These are phyloP conservation scores for Metarhizium robertsii DNA, from an alignment of 2,329 filamentous ascomycete species.

Conservation along the genomic window DNA sequence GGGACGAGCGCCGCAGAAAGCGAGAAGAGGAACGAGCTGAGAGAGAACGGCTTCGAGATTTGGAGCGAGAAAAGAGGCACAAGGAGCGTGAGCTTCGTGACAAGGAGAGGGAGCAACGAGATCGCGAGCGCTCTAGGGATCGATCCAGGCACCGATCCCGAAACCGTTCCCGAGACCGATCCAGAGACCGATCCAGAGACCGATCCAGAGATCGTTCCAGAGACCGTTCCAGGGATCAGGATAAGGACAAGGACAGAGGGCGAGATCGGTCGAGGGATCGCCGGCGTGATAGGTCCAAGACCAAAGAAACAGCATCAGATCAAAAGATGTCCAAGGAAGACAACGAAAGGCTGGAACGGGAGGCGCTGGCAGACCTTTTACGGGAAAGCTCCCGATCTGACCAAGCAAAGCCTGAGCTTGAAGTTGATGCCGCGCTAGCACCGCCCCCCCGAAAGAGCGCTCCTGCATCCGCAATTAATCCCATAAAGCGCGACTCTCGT, in stretches of 20 bases:
- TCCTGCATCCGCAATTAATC: slow-evolving; percentile 50
- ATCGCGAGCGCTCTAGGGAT: background rate
- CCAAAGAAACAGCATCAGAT: slow-evolving; percentile 30
- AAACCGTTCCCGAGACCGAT: slow-evolving; percentile 6
- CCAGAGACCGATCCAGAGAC: slow-evolving; percentile 15
- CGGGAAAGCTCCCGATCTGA: slow-evolving; percentile 46
- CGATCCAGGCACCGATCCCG: slow-evolving; percentile 8
- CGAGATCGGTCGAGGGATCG: slow-evolving; percentile 22
- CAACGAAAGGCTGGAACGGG: slow-evolving; percentile 45
- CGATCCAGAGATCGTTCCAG: slow-evolving; percentile 21
- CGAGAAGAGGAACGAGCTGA: slow-evolving; percentile 47
- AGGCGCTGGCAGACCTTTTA: slow-evolving; percentile 48
- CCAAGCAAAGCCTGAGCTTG: slow-evolving; percentile 42
- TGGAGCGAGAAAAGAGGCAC: slow-evolving; percentile 30
- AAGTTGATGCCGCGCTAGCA: slow-evolving; percentile 45
- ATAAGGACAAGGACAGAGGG: slow-evolving; percentile 17
- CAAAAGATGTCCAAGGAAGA: slow-evolving; percentile 49
- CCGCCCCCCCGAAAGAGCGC: slow-evolving; percentile 44
- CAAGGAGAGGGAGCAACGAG: slow-evolving; percentile 21
- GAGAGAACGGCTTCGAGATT: slow-evolving; percentile 35
- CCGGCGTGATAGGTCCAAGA: slow-evolving; percentile 21
- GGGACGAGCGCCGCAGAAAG: slow-evolving; percentile 39
- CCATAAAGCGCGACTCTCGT: slow-evolving; percentile 36
- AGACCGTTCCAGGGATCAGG: slow-evolving; percentile 20
- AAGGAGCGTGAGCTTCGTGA: slow-evolving; percentile 29